Conservation (phyloP, 208 protist species). For the Naegleria gruberi region DNA sequence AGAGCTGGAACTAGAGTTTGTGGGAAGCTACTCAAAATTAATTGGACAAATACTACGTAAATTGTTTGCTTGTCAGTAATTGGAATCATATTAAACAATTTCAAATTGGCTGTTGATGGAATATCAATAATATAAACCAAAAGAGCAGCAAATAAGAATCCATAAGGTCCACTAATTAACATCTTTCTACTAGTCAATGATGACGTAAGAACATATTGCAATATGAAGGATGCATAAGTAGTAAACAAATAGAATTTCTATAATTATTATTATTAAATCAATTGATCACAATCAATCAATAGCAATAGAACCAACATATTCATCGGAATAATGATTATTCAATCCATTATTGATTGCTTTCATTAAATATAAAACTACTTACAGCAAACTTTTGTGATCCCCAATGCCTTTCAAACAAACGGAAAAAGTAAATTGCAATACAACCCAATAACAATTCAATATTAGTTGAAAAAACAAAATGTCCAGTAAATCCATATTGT, state of each 20-base stretch:
- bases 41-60: neutral
- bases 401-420: constrained; percentile 17
- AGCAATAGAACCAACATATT: too few relatives aligned
- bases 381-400: neutral
- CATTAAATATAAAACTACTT: neutral
- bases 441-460: constrained; percentile 5
- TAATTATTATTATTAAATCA: neutral
- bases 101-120: neutral
- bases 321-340: too few relatives aligned
- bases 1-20: neutral
- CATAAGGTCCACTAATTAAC: neutral
- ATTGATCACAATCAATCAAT: too few relatives aligned
- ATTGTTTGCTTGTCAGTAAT: neutral
- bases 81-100: neutral
- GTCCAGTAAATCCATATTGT: neutral
- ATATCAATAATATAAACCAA: neutral
- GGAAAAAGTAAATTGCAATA: neutral
- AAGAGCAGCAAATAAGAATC: neutral
- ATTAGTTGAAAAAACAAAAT: neutral
- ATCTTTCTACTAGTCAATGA: neutral
- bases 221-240: neutral
- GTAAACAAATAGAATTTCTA: neutral
- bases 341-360: too few relatives aligned
- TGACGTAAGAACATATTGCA: neutral
- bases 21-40: neutral